Evolutionary conservation across 2,329 filamentous ascomycete genomes (phyloP), one percentile per base, ranked within the genome.

Genomic region (Lojkania enalia): DNA sequence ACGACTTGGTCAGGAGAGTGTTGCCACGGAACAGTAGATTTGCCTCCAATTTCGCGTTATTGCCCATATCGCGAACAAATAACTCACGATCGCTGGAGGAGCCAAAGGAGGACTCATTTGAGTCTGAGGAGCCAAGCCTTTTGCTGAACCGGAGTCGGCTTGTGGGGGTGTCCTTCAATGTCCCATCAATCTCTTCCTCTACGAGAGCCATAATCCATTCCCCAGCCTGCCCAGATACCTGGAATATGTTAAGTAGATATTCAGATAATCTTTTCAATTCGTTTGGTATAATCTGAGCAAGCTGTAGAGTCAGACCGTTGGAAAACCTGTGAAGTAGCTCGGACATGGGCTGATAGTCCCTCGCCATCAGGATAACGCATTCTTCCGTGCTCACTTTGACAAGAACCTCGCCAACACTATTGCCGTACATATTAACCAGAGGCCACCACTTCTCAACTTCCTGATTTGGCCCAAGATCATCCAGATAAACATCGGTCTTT

Each of bases 1-100:
- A 78, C 1, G 91, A 86, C 67, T 96, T 95, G 0, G 94, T 99
- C 20, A 97, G 78, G 7, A 99, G 75, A 0, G 94, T 95, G 62
- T 99, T 99, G 49, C 94, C 94, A 23, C 94, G 83, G 71, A 99
- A 99, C 3, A 99, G 81, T 1, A 99, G 77, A 57, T 97, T 99
- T 4, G 92, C 94, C 67, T 99, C 94, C 33, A 88, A 83, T 19
- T 88, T 86, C 3, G 90, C 78, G 6, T 86, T 87, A 66, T 86
- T 90, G 61, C 85, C 83, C 79, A 91, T 83, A 59, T 94, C 87
- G 33, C 87, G 80, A 16, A 90, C 84, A 19, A 88, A 77, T 36
- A 84, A 75, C 63, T 90, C 86, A 29, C 88, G 80, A 47, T 90
- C 87, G 50, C 77, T 81, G 13, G 60, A 60, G 19, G 63, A 69